Evolutionary conservation across 768 basidiomycete genomes (phyloP).

Genomic region (Tulasnella calospora): DNA sequence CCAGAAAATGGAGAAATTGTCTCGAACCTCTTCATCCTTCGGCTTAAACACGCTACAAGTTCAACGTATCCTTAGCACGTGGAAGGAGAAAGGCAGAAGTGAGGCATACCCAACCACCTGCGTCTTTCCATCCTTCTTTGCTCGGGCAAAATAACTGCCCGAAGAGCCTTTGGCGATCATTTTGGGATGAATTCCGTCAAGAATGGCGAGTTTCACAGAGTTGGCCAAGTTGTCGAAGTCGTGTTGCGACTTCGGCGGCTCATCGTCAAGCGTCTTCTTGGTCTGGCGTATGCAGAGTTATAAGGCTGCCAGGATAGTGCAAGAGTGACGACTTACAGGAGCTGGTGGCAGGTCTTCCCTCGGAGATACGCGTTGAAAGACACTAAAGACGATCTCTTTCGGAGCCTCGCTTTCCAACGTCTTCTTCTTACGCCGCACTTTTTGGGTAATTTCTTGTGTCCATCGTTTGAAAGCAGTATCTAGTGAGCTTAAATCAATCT

Average conservation of each 20-base stretch:
- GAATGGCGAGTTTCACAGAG: constrained; percentile 63
- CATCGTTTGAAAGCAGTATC: constrained; percentile 86
- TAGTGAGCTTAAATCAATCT: constrained; percentile 72
- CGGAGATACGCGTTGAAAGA: constrained; percentile 56
- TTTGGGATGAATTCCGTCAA: constrained; percentile 78
- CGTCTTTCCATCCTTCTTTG: constrained; percentile 67
- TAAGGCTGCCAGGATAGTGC: background rate
- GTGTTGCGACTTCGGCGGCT: constrained; percentile 64
- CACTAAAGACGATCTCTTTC: constrained; percentile 67
- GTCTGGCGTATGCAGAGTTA: constrained; percentile 38
- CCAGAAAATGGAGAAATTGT: background rate
- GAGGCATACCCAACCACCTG: constrained; percentile 70
- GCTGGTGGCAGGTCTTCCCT: constrained; percentile 32
- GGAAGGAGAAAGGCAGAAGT: constrained; percentile 25
- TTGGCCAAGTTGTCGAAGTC: constrained; percentile 67
- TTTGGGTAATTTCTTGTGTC: constrained; percentile 83
- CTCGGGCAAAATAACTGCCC: constrained; percentile 87
- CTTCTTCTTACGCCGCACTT: constrained; percentile 68
- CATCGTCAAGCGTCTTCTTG: constrained; percentile 75
- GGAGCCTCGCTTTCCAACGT: constrained; percentile 41
- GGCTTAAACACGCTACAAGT: constrained; percentile 77
- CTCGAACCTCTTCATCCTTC: constrained; percentile 42
- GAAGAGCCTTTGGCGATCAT: constrained; percentile 87
- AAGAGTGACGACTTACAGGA: constrained; percentile 41
- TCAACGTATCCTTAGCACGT: background rate